These are phyloP conservation scores for Ceratocystis cubensis DNA, from an alignment of 2,329 filamentous ascomycete species.

Conservation along the genomic window DNA sequence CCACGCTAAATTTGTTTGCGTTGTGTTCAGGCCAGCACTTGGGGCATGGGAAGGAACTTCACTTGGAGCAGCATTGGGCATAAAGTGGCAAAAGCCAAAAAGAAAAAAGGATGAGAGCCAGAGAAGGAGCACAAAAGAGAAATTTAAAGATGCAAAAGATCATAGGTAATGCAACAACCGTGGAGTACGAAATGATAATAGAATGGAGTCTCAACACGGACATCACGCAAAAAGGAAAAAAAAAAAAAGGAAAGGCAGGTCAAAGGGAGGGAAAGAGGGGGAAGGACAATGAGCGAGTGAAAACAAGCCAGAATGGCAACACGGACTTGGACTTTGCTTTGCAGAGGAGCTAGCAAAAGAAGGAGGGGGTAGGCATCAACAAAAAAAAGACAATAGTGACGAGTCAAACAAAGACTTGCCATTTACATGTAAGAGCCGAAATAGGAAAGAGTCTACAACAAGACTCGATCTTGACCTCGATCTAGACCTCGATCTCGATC, in stretches of 20 bases:
- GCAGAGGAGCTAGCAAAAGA: no score
- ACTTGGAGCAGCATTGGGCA: background rate
- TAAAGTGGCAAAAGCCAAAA: background rate
- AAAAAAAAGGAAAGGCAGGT: background rate
- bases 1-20: background rate
- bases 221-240: background rate
- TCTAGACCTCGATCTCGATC: background rate
- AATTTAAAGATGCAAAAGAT: conserved; percentile 3
- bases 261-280: background rate
- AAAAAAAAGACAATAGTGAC: background rate
- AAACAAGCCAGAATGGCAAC: background rate
- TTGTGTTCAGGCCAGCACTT: background rate
- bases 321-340: no score
- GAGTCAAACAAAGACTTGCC: no score
- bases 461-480: background rate
- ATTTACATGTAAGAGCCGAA: background rate
- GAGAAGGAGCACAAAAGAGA: background rate
- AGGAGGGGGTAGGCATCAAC: background rate
- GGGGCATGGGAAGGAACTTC: no score
- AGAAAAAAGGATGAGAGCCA: background rate
- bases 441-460: background rate
- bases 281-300: background rate
- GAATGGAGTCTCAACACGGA: background rate
- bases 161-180: background rate
- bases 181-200: background rate